Conservation (phyloP, 192 early-diverging fungal species). For the Ambispora gerdemannii region DNA sequence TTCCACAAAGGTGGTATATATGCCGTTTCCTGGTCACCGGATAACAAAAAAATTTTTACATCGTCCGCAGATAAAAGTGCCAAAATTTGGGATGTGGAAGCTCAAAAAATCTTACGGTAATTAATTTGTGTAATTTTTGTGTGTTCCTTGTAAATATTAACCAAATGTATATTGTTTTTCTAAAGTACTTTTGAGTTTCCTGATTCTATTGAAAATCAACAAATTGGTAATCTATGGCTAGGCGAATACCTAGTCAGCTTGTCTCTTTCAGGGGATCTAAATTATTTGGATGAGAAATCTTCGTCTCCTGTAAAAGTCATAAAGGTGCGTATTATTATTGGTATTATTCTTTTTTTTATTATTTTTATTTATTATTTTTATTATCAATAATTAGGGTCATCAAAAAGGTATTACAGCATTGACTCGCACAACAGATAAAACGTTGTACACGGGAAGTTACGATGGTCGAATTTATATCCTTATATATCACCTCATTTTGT, state of each 20-base stretch:
- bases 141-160: not conserved
- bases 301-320: conserved; percentile 52
- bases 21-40: conserved; percentile 85
- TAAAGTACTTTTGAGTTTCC: conserved; percentile 53
- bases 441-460: conserved; percentile 84
- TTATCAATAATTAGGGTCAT: conserved; percentile 59
- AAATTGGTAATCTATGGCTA: conserved; percentile 91
- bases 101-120: conserved; percentile 63
- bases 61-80: conserved; percentile 83
- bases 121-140: not conserved
- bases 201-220: conserved; percentile 68
- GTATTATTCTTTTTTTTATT: not conserved
- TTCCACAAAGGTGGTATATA: conserved; percentile 80
- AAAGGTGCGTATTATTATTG: conserved; percentile 42
- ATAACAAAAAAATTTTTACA: conserved; percentile 70
- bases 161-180: too few species aligned
- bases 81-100: conserved; percentile 87
- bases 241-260: conserved; percentile 70
- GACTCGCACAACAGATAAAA: conserved; percentile 48
- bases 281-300: conserved; percentile 68
- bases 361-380: not conserved
- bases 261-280: conserved; percentile 84
- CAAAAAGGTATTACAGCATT: conserved; percentile 82
- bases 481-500: not conserved
- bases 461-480: conserved; percentile 79